phyloP scores from a whole-genome alignment of 2,329 filamentous ascomycete species.

The Colletotrichum truncatum region DNA sequence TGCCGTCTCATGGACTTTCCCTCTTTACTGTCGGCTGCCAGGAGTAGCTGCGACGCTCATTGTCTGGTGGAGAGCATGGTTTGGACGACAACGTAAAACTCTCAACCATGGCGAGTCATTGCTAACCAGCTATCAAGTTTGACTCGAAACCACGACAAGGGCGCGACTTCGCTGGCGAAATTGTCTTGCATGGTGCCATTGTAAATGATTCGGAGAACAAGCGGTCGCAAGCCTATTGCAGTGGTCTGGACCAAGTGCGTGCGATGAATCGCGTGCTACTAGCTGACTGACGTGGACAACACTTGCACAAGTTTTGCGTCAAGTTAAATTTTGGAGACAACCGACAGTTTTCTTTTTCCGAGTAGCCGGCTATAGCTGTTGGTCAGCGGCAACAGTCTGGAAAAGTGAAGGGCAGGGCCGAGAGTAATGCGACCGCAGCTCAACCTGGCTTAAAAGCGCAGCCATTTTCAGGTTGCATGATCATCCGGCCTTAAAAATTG shows the following conservation, averaged over 20 bases:
- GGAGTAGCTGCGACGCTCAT: not conserved
- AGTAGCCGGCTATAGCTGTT: not conserved
- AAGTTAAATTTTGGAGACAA: constrained; percentile 6
- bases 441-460: constrained; percentile 16
- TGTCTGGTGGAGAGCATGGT: constrained; percentile 6
- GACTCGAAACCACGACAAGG: constrained; percentile 2
- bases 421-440: not conserved
- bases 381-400: not conserved
- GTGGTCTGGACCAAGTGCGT: not conserved
- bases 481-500: constrained; percentile 25
- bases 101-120: constrained; percentile 12
- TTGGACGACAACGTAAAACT: constrained; percentile 3
- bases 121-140: not conserved
- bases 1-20: not conserved
- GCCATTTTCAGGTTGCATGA: constrained; percentile 22
- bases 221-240: not conserved
- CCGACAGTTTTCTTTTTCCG: not conserved
- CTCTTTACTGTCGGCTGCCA: constrained; percentile 6
- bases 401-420: not conserved
- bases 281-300: not conserved
- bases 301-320: constrained; percentile 11
- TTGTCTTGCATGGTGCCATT: not conserved
- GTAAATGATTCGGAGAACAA: not conserved
- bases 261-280: constrained; percentile 4
- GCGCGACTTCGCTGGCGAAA: not conserved